Conservation (phyloP, 2,329 filamentous ascomycete genomes). For the Pseudocercospora ulei region DNA sequence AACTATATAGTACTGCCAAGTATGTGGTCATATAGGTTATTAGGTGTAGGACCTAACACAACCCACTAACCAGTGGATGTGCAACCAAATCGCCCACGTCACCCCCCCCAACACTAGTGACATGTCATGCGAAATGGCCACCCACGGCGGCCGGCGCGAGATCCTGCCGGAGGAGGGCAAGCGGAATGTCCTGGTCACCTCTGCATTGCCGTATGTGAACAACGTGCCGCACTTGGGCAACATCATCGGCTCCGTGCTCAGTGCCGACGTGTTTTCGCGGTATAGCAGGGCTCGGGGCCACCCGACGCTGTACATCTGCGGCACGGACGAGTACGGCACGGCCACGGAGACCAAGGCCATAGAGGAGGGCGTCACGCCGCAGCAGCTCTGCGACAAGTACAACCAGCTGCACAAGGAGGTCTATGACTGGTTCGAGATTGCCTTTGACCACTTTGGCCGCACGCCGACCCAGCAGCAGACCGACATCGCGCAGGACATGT, state of each 20-base stretch:
- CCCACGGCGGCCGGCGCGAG: constrained; percentile 14
- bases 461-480: constrained; percentile 85
- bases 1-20: no score
- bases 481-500: constrained; percentile 85
- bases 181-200: constrained; percentile 82
- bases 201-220: constrained; percentile 78
- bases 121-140: constrained; percentile 16
- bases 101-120: no score
- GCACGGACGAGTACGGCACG: constrained; percentile 89
- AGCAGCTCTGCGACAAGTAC: constrained; percentile 84
- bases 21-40: no score
- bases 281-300: constrained; percentile 72
- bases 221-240: constrained; percentile 74
- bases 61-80: no score
- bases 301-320: constrained; percentile 76
- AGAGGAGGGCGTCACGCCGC: constrained; percentile 71
- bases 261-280: constrained; percentile 65
- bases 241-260: constrained; percentile 76
- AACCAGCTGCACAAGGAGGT: constrained; percentile 80
- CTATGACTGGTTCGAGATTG: constrained; percentile 93
- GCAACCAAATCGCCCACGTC: no score
- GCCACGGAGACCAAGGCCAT: constrained; percentile 93
- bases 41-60: no score
- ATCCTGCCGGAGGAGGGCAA: constrained; percentile 49
- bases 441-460: constrained; percentile 88